Evolutionary conservation across 2,329 filamentous ascomycete species (phyloP).

Genomic region (Pseudogymnoascus sp.): DNA sequence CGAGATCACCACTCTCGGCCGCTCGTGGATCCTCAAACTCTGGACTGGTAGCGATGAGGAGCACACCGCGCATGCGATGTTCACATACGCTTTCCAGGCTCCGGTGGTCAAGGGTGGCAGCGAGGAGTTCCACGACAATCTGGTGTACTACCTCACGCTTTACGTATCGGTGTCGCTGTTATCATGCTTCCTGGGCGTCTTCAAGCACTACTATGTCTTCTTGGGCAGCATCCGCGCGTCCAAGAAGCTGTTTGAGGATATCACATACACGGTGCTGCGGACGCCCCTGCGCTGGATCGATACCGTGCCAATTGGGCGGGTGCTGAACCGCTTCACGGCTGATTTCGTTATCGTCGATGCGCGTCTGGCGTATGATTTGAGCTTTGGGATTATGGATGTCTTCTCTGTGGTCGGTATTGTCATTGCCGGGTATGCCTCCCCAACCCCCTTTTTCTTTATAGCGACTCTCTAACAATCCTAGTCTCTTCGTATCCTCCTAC

Average conservation of each 20-base stretch:
- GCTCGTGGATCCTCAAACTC: slow-evolving; percentile 55
- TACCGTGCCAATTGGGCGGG: slow-evolving; percentile 66
- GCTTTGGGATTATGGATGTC: slow-evolving; percentile 49
- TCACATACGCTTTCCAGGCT: slow-evolving; percentile 37
- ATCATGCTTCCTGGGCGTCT: slow-evolving; percentile 49
- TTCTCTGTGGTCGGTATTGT: slow-evolving; percentile 58
- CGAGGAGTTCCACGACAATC: slow-evolving; percentile 27
- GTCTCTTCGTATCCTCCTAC: slow-evolving; percentile 56
- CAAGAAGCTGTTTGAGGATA: slow-evolving; percentile 55
- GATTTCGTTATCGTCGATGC: slow-evolving; percentile 70
- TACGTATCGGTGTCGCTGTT: slow-evolving; percentile 54
- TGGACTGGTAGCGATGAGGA: slow-evolving; percentile 46
- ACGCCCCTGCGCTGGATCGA: slow-evolving; percentile 74
- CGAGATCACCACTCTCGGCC: slow-evolving; percentile 39
- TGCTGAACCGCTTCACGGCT: slow-evolving; percentile 69
- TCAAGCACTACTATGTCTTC: slow-evolving; percentile 56
- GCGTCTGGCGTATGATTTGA: slow-evolving; percentile 53
- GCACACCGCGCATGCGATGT: slow-evolving; percentile 20
- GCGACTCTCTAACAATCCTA: neutral
- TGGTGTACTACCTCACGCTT: slow-evolving; percentile 58
- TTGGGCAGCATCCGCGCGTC: slow-evolving; percentile 59
- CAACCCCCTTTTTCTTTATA: neutral
- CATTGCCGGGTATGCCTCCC: slow-evolving; percentile 41
- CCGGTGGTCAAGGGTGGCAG: neutral
- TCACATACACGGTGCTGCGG: slow-evolving; percentile 58